Evolutionary conservation across 768 basidiomycete species (phyloP), one percentile per base, ranked within the genome.

Genomic region (Gautieria morchelliformis): DNA sequence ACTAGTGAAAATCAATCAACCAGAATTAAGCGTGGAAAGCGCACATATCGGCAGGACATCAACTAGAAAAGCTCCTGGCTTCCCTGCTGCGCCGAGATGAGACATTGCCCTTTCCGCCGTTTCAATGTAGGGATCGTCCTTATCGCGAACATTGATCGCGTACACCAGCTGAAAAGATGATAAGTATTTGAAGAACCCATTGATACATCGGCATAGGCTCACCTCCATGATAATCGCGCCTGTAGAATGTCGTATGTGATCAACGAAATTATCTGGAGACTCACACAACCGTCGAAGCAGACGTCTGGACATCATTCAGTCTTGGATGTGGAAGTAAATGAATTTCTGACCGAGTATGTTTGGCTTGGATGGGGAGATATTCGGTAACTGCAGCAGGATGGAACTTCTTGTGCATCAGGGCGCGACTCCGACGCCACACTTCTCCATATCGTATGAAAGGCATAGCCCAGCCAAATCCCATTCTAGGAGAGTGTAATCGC

Each of bases 111-210:
- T 39, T n/a, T 60, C 59, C 19, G 53, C 59, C 19, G 48, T 45
- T 2, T 68, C 67, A 15, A 81, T 71, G 61, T 79, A 81, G 20
- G 66, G 67, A 59, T 81, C 80, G 0, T 72, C 68, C 22, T 71
- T 65, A 9, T 44, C n/a, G 0, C 33, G 30, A 4, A 56, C 54
- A 2, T 56, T 32, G 2, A 56, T 56, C 8, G 44, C 54, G 42
- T 56, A 56, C 14, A 47, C 30, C 3, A 56, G 5, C 54, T 56
- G 15, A 3, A n/a, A 11, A n/a, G n/a, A n/a, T n/a, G n/a, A n/a
- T n/a, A n/a, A n/a, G n/a, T n/a, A n/a, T n/a, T n/a, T n/a, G n/a
- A n/a, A n/a, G n/a, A n/a, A n/a, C n/a, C n/a, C n/a, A n/a, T n/a
- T n/a, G n/a, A n/a, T n/a, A n/a, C n/a, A n/a, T n/a, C n/a, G n/a